These are phyloP conservation scores for Podaxis sp. DNA, from an alignment of 768 basidiomycete genomes.

Conservation along the genomic window DNA sequence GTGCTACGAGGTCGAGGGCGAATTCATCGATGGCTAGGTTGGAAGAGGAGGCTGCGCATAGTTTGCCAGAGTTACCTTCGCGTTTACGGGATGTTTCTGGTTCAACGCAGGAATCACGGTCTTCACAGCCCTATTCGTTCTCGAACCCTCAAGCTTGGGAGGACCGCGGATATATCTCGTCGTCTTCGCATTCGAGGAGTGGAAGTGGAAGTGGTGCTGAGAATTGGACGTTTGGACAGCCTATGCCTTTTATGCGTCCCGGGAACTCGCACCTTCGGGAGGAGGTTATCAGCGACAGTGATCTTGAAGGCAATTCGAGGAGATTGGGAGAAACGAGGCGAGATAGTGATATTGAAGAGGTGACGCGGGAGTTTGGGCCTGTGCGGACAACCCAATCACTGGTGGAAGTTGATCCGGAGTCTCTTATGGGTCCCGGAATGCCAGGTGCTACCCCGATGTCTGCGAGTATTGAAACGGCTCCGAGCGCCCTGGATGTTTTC, in stretches of 20 bases:
- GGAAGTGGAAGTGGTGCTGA: conserved; percentile 55
- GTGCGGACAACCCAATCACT: not conserved
- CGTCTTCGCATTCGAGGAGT: conserved; percentile 46
- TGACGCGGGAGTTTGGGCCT: conserved; percentile 8
- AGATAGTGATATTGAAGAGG: conserved; percentile 5
- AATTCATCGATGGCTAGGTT: conserved; percentile 71
- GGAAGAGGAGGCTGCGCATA: conserved; percentile 46
- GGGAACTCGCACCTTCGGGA: conserved; percentile 16
- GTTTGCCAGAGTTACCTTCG: conserved; percentile 22
- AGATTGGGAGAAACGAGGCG: not conserved
- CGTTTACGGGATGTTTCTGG: conserved; percentile 12
- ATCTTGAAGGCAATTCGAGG: not conserved
- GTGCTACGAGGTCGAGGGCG: conserved; percentile 44
- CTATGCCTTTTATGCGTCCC: conserved; percentile 42
- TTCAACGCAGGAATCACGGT: conserved; percentile 2
- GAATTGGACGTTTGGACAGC: conserved; percentile 76
- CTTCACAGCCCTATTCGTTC: not conserved
- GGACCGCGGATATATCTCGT: conserved; percentile 30
- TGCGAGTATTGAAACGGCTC: not conserved
- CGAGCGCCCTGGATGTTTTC: not conserved
- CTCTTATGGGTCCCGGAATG: conserved; percentile 11
- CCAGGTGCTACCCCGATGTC: conserved; percentile 1
- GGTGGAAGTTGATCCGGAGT: not conserved
- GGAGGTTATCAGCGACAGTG: conserved; percentile 6
- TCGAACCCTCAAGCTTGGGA: conserved; percentile 16